Conservation (phyloP, 805 yeast species). For the Vanderwaltozyma tropicalis region DNA sequence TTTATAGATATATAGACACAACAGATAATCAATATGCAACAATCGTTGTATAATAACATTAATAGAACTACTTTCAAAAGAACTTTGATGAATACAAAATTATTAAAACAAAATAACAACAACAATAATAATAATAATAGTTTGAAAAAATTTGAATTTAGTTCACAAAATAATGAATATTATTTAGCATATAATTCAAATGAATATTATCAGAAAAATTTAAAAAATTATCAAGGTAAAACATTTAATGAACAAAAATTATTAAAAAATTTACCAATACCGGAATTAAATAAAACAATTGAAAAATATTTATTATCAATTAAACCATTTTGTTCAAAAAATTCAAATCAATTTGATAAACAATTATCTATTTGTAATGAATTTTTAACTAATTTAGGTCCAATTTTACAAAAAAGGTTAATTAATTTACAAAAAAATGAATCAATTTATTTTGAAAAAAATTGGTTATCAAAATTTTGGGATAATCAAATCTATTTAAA, state of each 20-base stretch:
- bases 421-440: conserved; percentile 33
- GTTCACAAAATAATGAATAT: conserved; percentile 1
- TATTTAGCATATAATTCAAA: conserved; percentile 2
- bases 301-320: conserved; percentile 60
- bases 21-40: no score
- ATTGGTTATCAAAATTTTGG: conserved; percentile 92
- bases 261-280: conserved; percentile 83
- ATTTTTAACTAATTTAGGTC: conserved; percentile 60
- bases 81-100: neutral
- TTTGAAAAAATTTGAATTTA: conserved; percentile 4
- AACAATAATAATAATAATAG: neutral
- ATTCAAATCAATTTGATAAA: conserved; percentile 38
- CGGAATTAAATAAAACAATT: conserved; percentile 62
- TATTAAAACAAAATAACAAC: neutral
- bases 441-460: conserved; percentile 37
- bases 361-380: conserved; percentile 52
- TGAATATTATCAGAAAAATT: conserved; percentile 2
- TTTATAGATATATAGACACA: no score
- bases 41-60: neutral
- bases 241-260: conserved; percentile 62
- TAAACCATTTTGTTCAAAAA: conserved; percentile 49
- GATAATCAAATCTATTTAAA: conserved; percentile 85
- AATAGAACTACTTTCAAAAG: neutral
- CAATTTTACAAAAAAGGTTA: conserved; percentile 57
- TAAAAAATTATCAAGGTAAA: conserved; percentile 41